Conservation (phyloP, 2,329 filamentous ascomycete species). For the Didymella exigua region DNA sequence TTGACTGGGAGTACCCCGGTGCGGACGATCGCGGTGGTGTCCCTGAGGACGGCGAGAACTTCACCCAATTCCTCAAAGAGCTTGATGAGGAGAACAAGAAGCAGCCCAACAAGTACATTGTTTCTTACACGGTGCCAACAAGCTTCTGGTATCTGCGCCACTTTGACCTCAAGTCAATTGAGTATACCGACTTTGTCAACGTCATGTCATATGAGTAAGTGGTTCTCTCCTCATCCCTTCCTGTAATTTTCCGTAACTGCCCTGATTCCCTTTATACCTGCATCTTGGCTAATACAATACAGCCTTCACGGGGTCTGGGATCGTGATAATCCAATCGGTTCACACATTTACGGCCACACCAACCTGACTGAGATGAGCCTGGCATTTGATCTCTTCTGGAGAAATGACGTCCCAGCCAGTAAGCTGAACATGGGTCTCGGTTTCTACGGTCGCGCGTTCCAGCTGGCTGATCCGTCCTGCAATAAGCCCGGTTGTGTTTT, state of each 20-base stretch:
- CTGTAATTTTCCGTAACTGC: conserved; percentile 32
- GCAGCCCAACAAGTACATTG: no score
- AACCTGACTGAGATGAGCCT: background rate
- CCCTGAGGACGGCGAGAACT: no score
- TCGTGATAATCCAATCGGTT: background rate
- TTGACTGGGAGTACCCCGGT: conserved; percentile 49
- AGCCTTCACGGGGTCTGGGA: no score
- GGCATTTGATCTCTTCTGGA: background rate
- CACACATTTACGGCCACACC: background rate
- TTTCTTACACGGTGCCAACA: conserved; percentile 22
- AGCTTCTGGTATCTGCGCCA: conserved; percentile 30
- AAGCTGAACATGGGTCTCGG: background rate
- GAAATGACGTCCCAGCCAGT: background rate
- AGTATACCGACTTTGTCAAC: conserved; percentile 50
- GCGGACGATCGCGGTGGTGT: background rate
- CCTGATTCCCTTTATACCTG: no score
- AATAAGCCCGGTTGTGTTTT: background rate
- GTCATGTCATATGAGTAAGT: conserved; percentile 57
- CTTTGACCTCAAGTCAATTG: conserved; percentile 27
- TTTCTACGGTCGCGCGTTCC: background rate
- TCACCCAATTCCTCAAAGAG: background rate
- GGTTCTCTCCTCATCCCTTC: no score
- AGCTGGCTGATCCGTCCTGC: background rate
- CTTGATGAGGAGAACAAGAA: no score
- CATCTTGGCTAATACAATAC: no score